These are phyloP conservation scores for Sugiyamaella neomexicana DNA, from an alignment of 1,139 yeast genomes.

Conservation along the genomic window DNA sequence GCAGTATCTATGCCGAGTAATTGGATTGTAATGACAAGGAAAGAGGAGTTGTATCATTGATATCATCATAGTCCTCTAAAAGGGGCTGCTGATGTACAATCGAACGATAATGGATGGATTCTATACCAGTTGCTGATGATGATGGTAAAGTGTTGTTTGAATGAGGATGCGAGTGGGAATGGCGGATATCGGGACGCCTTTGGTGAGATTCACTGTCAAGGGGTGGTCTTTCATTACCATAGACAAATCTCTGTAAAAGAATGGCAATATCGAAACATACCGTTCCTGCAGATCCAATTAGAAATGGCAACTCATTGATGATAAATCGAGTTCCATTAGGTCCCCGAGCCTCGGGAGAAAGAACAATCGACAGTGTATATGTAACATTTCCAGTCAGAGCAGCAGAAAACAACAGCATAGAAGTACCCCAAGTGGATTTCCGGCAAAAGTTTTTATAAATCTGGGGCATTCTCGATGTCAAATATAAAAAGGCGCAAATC, in stretches of 20 bases:
- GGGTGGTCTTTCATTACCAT: conserved; percentile 33
- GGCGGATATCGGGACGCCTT: neutral
- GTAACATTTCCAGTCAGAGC: conserved; percentile 81
- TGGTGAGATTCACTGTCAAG: neutral
- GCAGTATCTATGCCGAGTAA: conserved; percentile 17
- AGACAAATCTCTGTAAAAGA: conserved; percentile 58
- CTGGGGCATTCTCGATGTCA: conserved; percentile 84
- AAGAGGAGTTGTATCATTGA: conserved; percentile 24
- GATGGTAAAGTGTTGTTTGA: neutral
- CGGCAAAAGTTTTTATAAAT: conserved; percentile 69
- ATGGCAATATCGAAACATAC: conserved; percentile 73
- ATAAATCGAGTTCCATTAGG: conserved; percentile 53
- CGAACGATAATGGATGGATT: conserved; percentile 10
- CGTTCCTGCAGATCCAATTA: conserved; percentile 86
- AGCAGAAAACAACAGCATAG: conserved; percentile 73
- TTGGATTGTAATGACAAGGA: conserved; percentile 26
- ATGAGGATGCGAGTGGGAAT: neutral
- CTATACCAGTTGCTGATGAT: conserved; percentile 2
- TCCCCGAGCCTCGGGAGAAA: conserved; percentile 44
- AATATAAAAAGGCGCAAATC: conserved; percentile 74
- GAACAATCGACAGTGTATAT: conserved; percentile 70
- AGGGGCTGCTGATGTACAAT: conserved; percentile 5
- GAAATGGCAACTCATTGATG: conserved; percentile 71
- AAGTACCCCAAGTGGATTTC: conserved; percentile 80
- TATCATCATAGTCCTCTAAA: conserved; percentile 9